Conservation (phyloP, 2,329 filamentous ascomycete species). For the Pseudocercospora macadamiae region DNA sequence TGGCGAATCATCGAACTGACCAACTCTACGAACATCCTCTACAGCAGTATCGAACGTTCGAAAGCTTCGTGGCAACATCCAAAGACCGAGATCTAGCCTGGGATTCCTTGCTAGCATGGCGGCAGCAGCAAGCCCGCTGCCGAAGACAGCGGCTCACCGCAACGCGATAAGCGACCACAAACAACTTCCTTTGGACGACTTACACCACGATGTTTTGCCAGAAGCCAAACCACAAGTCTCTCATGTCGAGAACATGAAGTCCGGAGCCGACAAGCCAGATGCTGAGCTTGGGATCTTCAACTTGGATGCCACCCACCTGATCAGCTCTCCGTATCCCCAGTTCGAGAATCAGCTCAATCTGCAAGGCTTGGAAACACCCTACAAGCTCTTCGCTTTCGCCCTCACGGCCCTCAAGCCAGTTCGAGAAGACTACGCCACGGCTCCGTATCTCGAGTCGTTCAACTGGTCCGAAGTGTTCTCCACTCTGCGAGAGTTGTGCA, state of each 20-base stretch:
- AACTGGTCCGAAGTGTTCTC: conserved; percentile 71
- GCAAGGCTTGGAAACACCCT: conserved; percentile 64
- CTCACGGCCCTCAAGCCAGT: conserved; percentile 66
- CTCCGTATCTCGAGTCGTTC: conserved; percentile 72
- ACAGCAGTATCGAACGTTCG: background rate
- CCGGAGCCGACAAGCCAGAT: background rate
- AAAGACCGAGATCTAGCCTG: background rate
- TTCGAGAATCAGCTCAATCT: conserved; percentile 74
- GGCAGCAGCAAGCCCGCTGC: background rate
- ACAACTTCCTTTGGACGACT: background rate
- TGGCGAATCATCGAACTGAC: background rate
- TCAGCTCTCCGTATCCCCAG: conserved; percentile 72
- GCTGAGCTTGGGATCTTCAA: conserved; percentile 5
- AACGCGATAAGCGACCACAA: background rate
- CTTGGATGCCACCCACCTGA: conserved; percentile 26
- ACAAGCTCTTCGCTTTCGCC: conserved; percentile 71
- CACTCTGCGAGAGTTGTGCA: conserved; percentile 56
- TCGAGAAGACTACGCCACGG: conserved; percentile 74
- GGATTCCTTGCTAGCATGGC: background rate
- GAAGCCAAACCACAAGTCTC: background rate
- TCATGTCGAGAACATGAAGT: background rate
- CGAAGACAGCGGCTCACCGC: background rate
- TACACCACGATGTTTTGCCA: background rate
- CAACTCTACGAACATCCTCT: background rate
- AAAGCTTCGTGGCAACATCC: background rate